phyloP scores from a whole-genome alignment of 768 basidiomycete genomes.

The Leucogyrophana mollusca region DNA sequence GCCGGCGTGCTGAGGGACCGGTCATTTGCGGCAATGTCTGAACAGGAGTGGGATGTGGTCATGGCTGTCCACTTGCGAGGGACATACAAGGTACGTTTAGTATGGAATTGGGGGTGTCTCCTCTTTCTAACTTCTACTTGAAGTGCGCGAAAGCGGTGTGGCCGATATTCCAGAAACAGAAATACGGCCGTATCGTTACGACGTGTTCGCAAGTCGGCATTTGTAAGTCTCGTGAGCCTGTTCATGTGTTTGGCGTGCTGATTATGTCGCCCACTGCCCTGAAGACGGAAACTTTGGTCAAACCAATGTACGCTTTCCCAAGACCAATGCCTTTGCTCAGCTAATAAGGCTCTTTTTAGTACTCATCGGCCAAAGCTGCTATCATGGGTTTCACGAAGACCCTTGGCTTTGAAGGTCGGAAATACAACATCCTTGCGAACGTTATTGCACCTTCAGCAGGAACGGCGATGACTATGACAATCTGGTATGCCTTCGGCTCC shows the following conservation, averaged over 20 bases:
- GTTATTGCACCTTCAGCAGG: constrained; percentile 85
- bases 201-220: constrained; percentile 93
- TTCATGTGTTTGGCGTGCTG: neutral
- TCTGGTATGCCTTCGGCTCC: too few species aligned
- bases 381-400: constrained; percentile 90
- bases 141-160: constrained; percentile 93
- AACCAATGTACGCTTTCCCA: constrained; percentile 59
- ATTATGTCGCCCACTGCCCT: neutral
- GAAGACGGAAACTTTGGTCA: constrained; percentile 95
- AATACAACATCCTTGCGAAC: constrained; percentile 90
- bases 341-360: constrained; percentile 39
- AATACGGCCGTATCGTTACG: constrained; percentile 92
- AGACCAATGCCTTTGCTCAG: neutral
- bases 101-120: neutral
- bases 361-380: constrained; percentile 90
- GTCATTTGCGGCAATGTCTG: constrained; percentile 85
- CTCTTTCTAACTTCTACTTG: neutral
- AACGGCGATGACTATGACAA: constrained; percentile 86
- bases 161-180: constrained; percentile 96
- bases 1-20: constrained; percentile 95
- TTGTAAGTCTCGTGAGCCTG: constrained; percentile 51
- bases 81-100: constrained; percentile 74
- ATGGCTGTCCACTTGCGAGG: constrained; percentile 86
- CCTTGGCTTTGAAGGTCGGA: constrained; percentile 87
- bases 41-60: constrained; percentile 93